Base-by-base conservation (phyloP, 2,329 filamentous ascomycete species). In the Ascochyta pisi region DNA sequence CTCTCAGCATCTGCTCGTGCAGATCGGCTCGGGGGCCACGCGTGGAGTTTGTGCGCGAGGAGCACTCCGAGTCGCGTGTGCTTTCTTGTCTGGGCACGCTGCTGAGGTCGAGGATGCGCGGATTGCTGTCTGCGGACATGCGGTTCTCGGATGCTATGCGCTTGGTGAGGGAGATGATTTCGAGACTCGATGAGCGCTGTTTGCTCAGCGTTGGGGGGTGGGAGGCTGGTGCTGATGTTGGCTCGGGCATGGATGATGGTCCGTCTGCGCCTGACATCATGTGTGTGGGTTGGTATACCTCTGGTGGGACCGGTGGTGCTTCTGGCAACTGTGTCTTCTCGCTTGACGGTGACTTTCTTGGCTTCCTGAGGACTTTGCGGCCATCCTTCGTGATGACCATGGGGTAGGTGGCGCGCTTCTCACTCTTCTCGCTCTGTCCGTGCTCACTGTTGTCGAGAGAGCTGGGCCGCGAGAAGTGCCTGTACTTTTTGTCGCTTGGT, bases 161-260 rank as follows among this genome's bases (percentile, higher is more conserved):
- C 8, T 42, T 50, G 23, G 37, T 51, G 2, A 65, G 52, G 2
- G 57, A 54, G 27, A 67, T 66, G 47, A 67, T 55, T 51, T 67
- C 65, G 3, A 65, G 50, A 40, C 62, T 66, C 13, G 62, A 58
- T 6, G 50, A 34, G 12, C 57, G 60, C 1, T 41, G 50, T 15
- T 50, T 46, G 29, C 19, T 15, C 6, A 37, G 15, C 15, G 23
- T 26, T 19, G 43, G 27, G 3, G 56, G 41, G 19, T 47, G 33
- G 6, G 43, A 48, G 2, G 48, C n/a, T 3, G 54, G 26, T 9
- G 55, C 40, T 1, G 26, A 16, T 7, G 42, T 56, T 33, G 53
- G 53, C 15, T 56, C 53, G 19, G 48, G 48, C 47, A 56, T 51
- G 1, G 53, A 56, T 24, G 46, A 33, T 27, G 51, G 44, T 13